Conservation (phyloP, 352 stramenopile genomes). For the Phytophthora citrophthora region DNA sequence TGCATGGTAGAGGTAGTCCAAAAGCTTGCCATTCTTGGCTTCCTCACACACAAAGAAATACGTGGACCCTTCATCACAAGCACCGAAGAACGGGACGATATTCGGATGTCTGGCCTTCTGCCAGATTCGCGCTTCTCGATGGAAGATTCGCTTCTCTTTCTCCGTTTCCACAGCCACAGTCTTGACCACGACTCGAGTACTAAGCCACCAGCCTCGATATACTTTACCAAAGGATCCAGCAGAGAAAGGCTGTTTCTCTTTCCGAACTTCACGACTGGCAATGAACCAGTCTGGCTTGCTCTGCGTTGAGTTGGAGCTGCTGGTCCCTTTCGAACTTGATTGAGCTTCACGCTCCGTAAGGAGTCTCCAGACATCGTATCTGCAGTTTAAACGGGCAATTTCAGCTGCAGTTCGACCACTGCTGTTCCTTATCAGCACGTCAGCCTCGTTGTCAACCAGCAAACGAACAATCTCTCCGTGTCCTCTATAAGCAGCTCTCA, state of each 20-base stretch:
- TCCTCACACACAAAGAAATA: not conserved
- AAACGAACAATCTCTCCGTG: not conserved
- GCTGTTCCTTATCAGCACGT: not conserved
- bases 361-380: not conserved
- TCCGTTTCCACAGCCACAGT: not conserved
- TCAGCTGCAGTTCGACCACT: not conserved
- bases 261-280: not conserved
- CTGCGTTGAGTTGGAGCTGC: not conserved
- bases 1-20: not conserved
- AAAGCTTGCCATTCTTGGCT: not conserved
- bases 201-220: not conserved
- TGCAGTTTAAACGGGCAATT: not conserved
- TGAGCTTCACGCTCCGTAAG: not conserved
- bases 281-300: not conserved
- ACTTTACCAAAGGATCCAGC: not conserved
- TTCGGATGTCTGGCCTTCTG: not conserved
- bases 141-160: not conserved
- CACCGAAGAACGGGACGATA: not conserved
- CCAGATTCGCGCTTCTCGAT: not conserved
- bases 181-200: not conserved
- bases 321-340: not conserved
- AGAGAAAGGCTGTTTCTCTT: not conserved
- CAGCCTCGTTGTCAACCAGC: not conserved
- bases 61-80: not conserved
- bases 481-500: no score